A percentile compares a stretch with the other conserved stretches of the same genome.
Evolutionary conservation across 441 rosid species (phyloP).

Genomic region (Erodium chrysanthum): DNA sequence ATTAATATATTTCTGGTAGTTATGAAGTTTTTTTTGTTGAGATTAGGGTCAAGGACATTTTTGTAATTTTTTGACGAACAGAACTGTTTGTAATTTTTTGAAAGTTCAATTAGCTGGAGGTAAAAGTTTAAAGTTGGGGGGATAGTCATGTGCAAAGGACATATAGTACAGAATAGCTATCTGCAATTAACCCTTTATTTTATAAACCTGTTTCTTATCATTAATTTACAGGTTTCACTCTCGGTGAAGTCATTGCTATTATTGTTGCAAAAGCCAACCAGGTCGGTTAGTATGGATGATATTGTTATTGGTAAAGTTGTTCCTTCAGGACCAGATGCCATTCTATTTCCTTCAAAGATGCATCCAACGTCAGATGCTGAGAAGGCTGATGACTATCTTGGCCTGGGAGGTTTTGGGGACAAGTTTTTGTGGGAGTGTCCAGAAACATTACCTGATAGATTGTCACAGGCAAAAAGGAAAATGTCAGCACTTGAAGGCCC

Average conservation of each 20-base stretch:
- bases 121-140: too few relatives aligned
- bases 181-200: not conserved
- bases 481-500: conserved; percentile 53
- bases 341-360: conserved; percentile 32
- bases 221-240: conserved; percentile 39
- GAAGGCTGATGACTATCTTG: conserved; percentile 43
- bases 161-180: too few relatives aligned
- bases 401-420: conserved; percentile 53
- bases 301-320: conserved; percentile 25
- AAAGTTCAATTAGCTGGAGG: too few relatives aligned
- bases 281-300: conserved; percentile 40
- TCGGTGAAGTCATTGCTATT: conserved; percentile 38
- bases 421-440: conserved; percentile 92
- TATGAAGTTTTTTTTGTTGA: too few relatives aligned
- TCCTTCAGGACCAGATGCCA: conserved; percentile 21
- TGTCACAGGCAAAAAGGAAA: conserved; percentile 67
- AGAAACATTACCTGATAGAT: conserved; percentile 33
- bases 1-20: too few relatives aligned
- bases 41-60: too few relatives aligned
- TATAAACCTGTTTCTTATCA: conserved; percentile 23
- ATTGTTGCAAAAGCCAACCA: conserved; percentile 49
- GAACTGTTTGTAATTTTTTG: too few relatives aligned
- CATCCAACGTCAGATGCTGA: conserved; percentile 35
- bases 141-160: too few relatives aligned
- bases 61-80: too few relatives aligned